phyloP scores from a whole-genome alignment of 208 protist species.

The Tritrichomonas foetus region DNA sequence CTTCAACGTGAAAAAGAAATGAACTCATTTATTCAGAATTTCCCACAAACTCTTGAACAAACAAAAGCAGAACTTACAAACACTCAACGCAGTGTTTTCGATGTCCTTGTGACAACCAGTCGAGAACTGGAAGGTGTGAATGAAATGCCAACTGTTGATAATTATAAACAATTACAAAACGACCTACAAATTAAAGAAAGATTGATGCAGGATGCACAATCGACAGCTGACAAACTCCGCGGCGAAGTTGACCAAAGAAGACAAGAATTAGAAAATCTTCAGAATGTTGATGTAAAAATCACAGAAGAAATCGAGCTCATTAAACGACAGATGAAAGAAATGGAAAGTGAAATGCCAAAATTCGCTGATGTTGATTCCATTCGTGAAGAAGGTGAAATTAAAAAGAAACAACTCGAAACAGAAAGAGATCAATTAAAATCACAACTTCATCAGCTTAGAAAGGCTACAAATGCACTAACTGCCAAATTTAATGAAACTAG shows the following conservation, averaged over 20 bases:
- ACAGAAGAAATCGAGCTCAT: not conserved
- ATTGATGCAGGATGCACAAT: not conserved
- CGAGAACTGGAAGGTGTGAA: not conserved
- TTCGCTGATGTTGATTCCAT: not conserved
- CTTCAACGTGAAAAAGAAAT: not conserved
- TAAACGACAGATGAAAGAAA: not conserved
- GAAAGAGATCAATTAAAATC: not conserved
- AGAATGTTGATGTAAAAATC: not conserved
- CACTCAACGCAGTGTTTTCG: not conserved
- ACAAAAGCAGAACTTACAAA: not conserved
- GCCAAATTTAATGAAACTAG: slow-evolving; percentile 12
- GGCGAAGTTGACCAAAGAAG: not conserved
- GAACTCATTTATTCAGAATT: slow-evolving; percentile 26
- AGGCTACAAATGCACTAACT: not conserved
- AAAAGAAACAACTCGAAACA: not conserved
- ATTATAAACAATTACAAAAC: not conserved
- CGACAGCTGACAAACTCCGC: not conserved
- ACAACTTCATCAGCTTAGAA: not conserved
- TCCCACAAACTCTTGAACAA: not conserved
- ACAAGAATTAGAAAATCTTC: not conserved
- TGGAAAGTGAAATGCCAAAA: not conserved
- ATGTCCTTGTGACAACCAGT: not conserved
- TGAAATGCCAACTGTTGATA: not conserved
- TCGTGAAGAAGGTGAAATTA: not conserved
- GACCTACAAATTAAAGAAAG: not conserved